A percentile compares a stretch with the other conserved stretches of the same genome.
Evolutionary conservation across 2,329 filamentous ascomycete species (phyloP).

Genomic region (Ustulina deusta): DNA sequence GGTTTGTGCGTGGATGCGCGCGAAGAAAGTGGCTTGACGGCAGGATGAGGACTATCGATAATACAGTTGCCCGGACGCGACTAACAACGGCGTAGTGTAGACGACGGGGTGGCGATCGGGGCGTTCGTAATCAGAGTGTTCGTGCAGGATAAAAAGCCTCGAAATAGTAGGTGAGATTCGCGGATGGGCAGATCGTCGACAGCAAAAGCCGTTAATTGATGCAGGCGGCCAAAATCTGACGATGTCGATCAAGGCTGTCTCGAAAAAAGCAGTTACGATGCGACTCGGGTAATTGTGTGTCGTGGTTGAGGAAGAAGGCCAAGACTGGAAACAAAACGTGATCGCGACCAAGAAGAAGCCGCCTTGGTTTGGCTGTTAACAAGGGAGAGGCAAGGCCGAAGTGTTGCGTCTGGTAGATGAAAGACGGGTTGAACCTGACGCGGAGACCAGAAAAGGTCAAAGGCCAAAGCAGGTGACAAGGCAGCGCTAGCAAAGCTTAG

Average conservation of each 20-base stretch:
- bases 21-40: not conserved
- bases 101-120: not conserved
- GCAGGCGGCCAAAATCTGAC: constrained; percentile 20
- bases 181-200: constrained; percentile 5
- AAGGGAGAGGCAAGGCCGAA: constrained; percentile 13
- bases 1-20: constrained; percentile 30
- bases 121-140: not conserved
- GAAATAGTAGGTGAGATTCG: not conserved
- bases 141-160: not conserved
- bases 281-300: constrained; percentile 31
- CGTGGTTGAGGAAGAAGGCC: constrained; percentile 2
- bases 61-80: constrained; percentile 16
- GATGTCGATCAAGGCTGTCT: constrained; percentile 19
- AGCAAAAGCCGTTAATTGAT: constrained; percentile 4
- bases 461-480: constrained; percentile 25
- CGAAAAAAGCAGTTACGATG: constrained; percentile 23
- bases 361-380: not conserved
- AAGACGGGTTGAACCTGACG: constrained; percentile 36
- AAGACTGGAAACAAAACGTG: constrained; percentile 4
- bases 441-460: constrained; percentile 37
- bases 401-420: constrained; percentile 25
- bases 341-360: constrained; percentile 16
- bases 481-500: constrained; percentile 23
- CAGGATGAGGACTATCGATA: constrained; percentile 9
- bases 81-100: constrained; percentile 11